Base-by-base conservation (phyloP, 108 stramenopile species). In the Bacterosira constricta region DNA sequence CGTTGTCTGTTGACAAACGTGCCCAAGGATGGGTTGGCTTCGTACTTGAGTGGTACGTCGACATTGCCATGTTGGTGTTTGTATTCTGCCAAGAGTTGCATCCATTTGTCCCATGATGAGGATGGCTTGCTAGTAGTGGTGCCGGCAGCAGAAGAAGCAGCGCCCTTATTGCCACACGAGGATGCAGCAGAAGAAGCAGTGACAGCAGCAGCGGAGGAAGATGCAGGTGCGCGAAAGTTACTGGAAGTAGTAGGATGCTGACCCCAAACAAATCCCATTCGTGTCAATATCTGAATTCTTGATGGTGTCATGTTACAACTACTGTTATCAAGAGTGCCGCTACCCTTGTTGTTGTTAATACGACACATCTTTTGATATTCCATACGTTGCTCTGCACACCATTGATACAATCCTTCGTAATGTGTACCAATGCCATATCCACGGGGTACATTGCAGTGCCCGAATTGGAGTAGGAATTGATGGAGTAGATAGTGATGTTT, bases 1-100 rank as follows among this genome's bases (percentile, higher is more conserved):
- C 77, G 65, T 49, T 79, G 77, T 8, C 66, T 57, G 46, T 73
- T 73, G 29, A 79, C 77, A 54, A 79, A 79, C 1, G 66, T 66
- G 15, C 77, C 77, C 6, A 79, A 47, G 15, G 72, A 66, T n/a
- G 64, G 77, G 27, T 73, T 73, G 10, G 77, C 57, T 51, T 73
- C 64, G 46, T 79, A 79, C 56, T 79, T 79, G n/a, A 74, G 36
- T 13, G 77, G 77, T 18, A 79, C 77, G n/a, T 73, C 72, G 8
- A 66, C 64, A 45, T 79, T 47, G 5, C 77, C 77, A 31, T 67
- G 38, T 49, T 73, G 52, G 1, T 35, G 1, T 10, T 47, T 45
- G 45, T 63, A 63, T 20, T 63, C 63, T 4, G 44, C 18, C 5
- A 63, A 46, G 45, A 63, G 63, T 35, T 44, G 30, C 13, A 63